A percentile compares a stretch with the other conserved stretches of the same genome.
phyloP scores from a whole-genome alignment of 495 filamentous ascomycete genomes.

The Podospora tetraspora region DNA sequence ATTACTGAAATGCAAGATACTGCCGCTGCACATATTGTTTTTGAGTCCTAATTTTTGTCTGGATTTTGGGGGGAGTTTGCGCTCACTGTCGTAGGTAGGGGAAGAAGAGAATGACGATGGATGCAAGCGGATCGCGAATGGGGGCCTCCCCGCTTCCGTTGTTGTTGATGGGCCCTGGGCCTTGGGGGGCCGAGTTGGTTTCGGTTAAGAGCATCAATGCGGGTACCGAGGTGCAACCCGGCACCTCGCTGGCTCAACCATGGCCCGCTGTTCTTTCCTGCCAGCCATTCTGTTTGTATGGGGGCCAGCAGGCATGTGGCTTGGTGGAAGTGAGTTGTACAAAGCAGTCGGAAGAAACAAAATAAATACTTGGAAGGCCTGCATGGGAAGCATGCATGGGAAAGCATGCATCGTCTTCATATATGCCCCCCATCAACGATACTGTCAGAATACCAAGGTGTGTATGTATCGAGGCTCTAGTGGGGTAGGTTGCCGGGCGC shows the following conservation, averaged over 20 bases:
- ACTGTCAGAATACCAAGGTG: not conserved
- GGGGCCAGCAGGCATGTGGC: not conserved
- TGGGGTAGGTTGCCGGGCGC: not conserved
- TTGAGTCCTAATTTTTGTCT: constrained; percentile 12
- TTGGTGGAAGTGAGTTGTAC: not conserved
- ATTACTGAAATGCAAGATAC: constrained; percentile 25
- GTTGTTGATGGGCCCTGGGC: not conserved
- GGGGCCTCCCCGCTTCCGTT: constrained; percentile 5
- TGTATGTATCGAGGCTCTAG: not conserved
- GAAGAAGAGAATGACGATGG: constrained; percentile 22
- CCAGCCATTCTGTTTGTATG: not conserved
- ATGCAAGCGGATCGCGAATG: not conserved
- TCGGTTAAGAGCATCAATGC: not conserved
- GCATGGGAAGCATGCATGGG: not conserved
- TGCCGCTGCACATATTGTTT: constrained; percentile 27
- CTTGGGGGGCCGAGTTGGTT: not conserved
- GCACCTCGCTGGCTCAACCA: not conserved
- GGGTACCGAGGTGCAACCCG: not conserved
- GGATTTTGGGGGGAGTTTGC: constrained; percentile 4
- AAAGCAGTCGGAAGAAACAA: not conserved
- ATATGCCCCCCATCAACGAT: not conserved
- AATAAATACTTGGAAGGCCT: not conserved
- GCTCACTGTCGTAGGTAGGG: constrained; percentile 5
- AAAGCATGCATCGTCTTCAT: not conserved
- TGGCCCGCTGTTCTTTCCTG: not conserved